Conservation (phyloP, 1,284 basidiomycete genomes). For the Cryptococcus sp. region DNA sequence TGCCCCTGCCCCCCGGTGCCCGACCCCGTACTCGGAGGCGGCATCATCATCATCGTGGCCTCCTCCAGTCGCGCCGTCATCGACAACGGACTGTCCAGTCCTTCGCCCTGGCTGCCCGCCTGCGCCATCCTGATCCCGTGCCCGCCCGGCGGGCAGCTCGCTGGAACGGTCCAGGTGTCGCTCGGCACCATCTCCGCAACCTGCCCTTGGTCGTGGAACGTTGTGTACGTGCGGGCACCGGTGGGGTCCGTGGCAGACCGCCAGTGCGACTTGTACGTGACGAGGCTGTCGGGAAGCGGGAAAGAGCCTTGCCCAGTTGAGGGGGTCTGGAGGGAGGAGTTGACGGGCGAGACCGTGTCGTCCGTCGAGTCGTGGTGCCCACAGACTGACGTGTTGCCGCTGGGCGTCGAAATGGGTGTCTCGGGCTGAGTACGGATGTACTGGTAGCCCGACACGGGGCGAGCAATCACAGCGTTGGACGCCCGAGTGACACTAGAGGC, state of each 20-base stretch:
- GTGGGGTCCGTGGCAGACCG: slow-evolving; percentile 16
- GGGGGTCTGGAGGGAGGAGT: slow-evolving; percentile 22
- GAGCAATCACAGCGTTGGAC: slow-evolving; percentile 11
- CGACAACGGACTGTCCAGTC: slow-evolving; percentile 11
- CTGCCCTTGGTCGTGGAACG: slow-evolving; percentile 1
- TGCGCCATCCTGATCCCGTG: too few species aligned
- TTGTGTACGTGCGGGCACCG: slow-evolving; percentile 11
- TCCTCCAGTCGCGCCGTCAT: slow-evolving; percentile 3
- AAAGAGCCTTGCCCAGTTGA: slow-evolving; percentile 20
- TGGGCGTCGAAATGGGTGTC: slow-evolving; percentile 5
- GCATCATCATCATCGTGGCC: background rate
- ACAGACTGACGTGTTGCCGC: background rate
- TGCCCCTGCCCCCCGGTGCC: too few species aligned
- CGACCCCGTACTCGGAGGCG: background rate
- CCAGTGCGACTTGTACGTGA: slow-evolving; percentile 6
- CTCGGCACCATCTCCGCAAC: background rate
- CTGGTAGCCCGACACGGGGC: background rate
- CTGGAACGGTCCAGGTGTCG: background rate
- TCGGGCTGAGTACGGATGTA: slow-evolving; percentile 4
- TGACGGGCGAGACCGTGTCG: slow-evolving; percentile 16
- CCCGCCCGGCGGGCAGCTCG: too few species aligned
- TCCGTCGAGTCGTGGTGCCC: slow-evolving; percentile 1
- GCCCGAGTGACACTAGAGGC: slow-evolving; percentile 24
- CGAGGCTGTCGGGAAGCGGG: slow-evolving; percentile 6
- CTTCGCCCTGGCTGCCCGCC: background rate